Evolutionary conservation across 2,329 filamentous ascomycete genomes (phyloP).

Genomic region (Ceratocystis smalleyi): DNA sequence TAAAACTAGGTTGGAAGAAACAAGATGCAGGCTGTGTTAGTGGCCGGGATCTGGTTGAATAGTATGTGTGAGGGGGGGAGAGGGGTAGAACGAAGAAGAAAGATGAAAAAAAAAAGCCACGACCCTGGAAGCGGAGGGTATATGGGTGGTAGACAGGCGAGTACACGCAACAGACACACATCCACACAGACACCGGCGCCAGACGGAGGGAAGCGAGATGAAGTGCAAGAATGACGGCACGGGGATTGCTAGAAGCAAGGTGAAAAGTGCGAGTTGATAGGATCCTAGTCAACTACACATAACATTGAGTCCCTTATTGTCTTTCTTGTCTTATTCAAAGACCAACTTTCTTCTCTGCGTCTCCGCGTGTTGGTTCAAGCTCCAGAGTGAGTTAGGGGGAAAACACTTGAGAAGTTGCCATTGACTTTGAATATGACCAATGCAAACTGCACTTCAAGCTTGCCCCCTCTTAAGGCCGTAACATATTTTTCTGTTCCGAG

Average conservation of each 20-base stretch:
- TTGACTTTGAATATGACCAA: neutral
- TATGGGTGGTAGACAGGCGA: neutral
- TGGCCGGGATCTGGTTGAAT: too few relatives aligned
- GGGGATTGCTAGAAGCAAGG: neutral
- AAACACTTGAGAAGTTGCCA: neutral
- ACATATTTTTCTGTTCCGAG: neutral
- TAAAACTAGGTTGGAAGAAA: too few relatives aligned
- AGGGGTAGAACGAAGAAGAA: neutral
- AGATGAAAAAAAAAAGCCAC: slow-evolving; percentile 2
- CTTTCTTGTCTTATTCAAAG: neutral
- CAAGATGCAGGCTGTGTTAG: too few relatives aligned
- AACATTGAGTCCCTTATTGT: neutral
- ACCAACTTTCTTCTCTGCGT: neutral
- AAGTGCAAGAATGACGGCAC: slow-evolving; percentile 5
- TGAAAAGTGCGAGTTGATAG: neutral
- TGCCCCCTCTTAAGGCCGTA: neutral
- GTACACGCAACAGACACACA: neutral
- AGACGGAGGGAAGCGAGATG: neutral
- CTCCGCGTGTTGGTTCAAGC: neutral
- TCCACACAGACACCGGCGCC: neutral
- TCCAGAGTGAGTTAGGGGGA: neutral
- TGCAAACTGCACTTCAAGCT: neutral
- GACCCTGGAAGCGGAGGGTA: neutral
- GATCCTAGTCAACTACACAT: neutral
- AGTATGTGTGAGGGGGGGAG: neutral